These are phyloP conservation scores for Triticum urartu DNA, from an alignment of 176 grass and related monocot genomes.

Conservation along the genomic window DNA sequence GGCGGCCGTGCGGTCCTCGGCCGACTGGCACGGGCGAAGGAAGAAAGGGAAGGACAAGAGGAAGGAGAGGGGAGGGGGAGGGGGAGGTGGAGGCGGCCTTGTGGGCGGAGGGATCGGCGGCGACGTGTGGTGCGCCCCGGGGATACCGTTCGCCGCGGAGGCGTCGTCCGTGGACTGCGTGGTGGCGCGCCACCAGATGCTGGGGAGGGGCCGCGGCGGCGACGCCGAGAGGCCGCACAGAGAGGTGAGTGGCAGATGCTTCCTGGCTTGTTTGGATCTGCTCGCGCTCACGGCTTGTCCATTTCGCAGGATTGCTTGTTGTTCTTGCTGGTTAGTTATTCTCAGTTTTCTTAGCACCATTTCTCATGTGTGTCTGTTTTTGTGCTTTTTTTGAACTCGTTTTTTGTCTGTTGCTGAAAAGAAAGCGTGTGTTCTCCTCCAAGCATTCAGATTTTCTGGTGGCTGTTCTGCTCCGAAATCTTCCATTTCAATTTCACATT, in stretches of 20 bases:
- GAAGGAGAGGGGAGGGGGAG: slow-evolving; percentile 43
- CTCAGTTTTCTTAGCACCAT: neutral
- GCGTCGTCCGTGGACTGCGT: slow-evolving; percentile 95
- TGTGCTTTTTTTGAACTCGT: neutral
- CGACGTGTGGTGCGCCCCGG: slow-evolving; percentile 92
- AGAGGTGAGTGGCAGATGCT: slow-evolving; percentile 43
- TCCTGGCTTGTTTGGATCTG: slow-evolving; percentile 21
- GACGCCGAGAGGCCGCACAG: slow-evolving; percentile 64
- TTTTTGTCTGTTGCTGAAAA: neutral
- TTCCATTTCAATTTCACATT: neutral
- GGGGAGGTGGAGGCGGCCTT: neutral
- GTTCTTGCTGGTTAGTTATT: slow-evolving; percentile 9
- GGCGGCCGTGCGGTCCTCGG: slow-evolving; percentile 64
- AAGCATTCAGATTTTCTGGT: neutral
- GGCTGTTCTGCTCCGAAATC: neutral
- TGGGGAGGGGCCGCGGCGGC: slow-evolving; percentile 32
- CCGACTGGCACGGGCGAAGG: slow-evolving; percentile 75
- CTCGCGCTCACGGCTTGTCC: neutral
- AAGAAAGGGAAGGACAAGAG: slow-evolving; percentile 51
- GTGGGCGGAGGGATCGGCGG: slow-evolving; percentile 47
- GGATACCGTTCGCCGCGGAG: slow-evolving; percentile 83
- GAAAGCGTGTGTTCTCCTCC: neutral
- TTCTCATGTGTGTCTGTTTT: neutral
- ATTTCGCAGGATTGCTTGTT: neutral
- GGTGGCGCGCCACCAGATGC: slow-evolving; percentile 69